Evolutionary conservation across 2,329 filamentous ascomycete species (phyloP).

Genomic region (Drechmeria coniospora): DNA sequence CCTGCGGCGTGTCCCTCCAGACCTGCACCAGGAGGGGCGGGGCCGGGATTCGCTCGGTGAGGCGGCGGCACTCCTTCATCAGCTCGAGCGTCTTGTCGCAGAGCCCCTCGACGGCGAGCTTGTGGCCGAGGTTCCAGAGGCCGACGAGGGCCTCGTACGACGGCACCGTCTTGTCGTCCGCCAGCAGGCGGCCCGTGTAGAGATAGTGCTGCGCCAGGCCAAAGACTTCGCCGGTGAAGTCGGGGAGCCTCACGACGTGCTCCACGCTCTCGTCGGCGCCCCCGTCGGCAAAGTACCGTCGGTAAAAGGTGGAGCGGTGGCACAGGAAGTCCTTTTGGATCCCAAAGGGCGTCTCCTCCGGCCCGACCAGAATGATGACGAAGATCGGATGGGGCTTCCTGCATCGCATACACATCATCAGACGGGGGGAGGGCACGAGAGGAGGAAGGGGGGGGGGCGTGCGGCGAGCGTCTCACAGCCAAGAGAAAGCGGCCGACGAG

Average conservation of each 20-base stretch:
- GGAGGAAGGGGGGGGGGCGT: too few species aligned
- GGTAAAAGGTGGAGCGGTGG: constrained; percentile 33
- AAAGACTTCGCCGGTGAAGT: constrained; percentile 33
- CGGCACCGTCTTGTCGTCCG: constrained; percentile 25
- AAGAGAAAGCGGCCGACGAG: constrained; percentile 14
- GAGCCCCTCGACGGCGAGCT: constrained; percentile 36
- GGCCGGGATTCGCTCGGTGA: constrained; percentile 39
- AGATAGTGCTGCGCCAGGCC: constrained; percentile 39
- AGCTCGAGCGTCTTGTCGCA: constrained; percentile 40
- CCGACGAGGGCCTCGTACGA: constrained; percentile 38
- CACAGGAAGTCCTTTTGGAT: constrained; percentile 45
- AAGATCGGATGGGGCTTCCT: constrained; percentile 41
- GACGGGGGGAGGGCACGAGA: too few species aligned
- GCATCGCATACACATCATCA: constrained; percentile 1
- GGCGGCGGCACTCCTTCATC: constrained; percentile 39
- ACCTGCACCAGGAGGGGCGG: constrained; percentile 43
- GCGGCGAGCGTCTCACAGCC: constrained; percentile 18
- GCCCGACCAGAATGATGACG: constrained; percentile 37
- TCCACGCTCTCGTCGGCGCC: constrained; percentile 26
- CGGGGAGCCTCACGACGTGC: constrained; percentile 32
- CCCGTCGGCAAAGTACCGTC: constrained; percentile 24
- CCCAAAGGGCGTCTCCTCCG: constrained; percentile 36
- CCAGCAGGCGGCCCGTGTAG: constrained; percentile 33
- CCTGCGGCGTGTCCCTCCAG: constrained; percentile 46
- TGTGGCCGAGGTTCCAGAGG: constrained; percentile 40